Percentiles rank a stretch among this genome's conserved stretches.
Conservation (phyloP, 192 early-diverging fungal species). For the Podila minutissima region DNA sequence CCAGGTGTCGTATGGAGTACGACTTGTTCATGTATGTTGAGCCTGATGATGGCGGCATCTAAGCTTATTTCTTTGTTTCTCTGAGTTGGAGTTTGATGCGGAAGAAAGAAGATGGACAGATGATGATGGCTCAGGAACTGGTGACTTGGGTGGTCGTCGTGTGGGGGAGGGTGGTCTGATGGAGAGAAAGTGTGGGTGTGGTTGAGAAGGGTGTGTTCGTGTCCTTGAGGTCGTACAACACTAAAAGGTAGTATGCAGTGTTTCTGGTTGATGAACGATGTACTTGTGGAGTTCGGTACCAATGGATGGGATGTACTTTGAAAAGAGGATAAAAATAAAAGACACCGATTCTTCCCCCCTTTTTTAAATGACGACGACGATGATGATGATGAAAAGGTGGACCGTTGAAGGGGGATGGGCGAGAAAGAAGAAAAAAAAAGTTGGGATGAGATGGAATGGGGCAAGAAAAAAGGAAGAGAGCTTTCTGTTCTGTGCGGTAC, state of each 20-base stretch:
- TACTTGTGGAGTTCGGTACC: too few relatives aligned
- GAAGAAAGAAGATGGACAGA: slow-evolving; percentile 1
- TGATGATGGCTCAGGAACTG: not conserved
- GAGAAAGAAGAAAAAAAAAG: not conserved
- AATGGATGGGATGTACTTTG: too few relatives aligned
- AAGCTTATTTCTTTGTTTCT: slow-evolving; percentile 1
- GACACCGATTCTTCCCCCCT: not conserved
- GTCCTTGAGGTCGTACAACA: slow-evolving; percentile 1
- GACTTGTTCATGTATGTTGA: slow-evolving; percentile 16
- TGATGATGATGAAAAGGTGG: not conserved
- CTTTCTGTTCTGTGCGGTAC: too few relatives aligned
- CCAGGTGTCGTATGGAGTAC: slow-evolving; percentile 13
- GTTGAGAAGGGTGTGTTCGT: not conserved
- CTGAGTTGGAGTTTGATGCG: not conserved
- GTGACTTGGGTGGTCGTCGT: not conserved
- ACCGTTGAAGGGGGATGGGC: not conserved
- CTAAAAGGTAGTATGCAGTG: not conserved
- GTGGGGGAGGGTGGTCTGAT: not conserved
- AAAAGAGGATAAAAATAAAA: not conserved
- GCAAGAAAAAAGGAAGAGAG: not conserved
- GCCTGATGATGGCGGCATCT: slow-evolving; percentile 1
- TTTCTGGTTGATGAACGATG: not conserved
- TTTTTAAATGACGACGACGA: not conserved
- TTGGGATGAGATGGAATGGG: not conserved
- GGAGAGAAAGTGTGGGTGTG: not conserved